These are phyloP conservation scores for Termitomyces titanicus DNA, from an alignment of 768 basidiomycete genomes.

Conservation along the genomic window DNA sequence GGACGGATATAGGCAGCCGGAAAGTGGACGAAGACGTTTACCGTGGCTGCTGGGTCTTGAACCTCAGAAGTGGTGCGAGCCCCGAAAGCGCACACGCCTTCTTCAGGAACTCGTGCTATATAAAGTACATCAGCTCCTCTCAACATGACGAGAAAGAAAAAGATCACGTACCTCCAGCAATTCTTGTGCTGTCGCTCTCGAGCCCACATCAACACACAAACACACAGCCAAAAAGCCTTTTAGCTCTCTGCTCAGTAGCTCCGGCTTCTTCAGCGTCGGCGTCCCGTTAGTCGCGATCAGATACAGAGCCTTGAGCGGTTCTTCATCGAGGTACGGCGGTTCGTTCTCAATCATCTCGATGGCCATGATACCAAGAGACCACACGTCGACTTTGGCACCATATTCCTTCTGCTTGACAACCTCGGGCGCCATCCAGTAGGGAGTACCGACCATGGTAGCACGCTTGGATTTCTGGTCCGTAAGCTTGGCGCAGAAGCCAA, in stretches of 20 bases:
- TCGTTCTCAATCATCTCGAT: slow-evolving; percentile 99
- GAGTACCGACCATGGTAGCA: slow-evolving; percentile 97
- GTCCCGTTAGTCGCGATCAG: slow-evolving; percentile 98
- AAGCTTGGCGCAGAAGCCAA: slow-evolving; percentile 94
- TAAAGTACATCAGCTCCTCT: slow-evolving; percentile 8
- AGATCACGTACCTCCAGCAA: slow-evolving; percentile 66
- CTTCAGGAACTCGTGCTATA: slow-evolving; percentile 90
- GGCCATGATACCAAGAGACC: slow-evolving; percentile 97
- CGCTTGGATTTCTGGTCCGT: slow-evolving; percentile 97
- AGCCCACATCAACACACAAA: slow-evolving; percentile 93
- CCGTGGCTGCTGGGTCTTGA: slow-evolving; percentile 60
- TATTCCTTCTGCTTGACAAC: slow-evolving; percentile 98
- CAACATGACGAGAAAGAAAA: slow-evolving; percentile 1
- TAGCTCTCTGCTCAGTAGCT: slow-evolving; percentile 84
- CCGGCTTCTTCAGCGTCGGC: slow-evolving; percentile 95
- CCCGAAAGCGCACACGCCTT: slow-evolving; percentile 82
- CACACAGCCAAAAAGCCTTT: slow-evolving; percentile 98
- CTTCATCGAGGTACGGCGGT: slow-evolving; percentile 93
- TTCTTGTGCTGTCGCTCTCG: slow-evolving; percentile 87
- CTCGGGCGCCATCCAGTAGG: slow-evolving; percentile 99
- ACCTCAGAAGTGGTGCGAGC: slow-evolving; percentile 81
- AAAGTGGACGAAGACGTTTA: slow-evolving; percentile 16
- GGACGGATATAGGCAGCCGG: neutral
- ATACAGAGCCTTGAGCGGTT: slow-evolving; percentile 91
- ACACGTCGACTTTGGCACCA: slow-evolving; percentile 94